Percentiles rank a stretch among this genome's conserved stretches.
Conservation (phyloP, 768 basidiomycete species). For the Fistulinella prunicolor region DNA sequence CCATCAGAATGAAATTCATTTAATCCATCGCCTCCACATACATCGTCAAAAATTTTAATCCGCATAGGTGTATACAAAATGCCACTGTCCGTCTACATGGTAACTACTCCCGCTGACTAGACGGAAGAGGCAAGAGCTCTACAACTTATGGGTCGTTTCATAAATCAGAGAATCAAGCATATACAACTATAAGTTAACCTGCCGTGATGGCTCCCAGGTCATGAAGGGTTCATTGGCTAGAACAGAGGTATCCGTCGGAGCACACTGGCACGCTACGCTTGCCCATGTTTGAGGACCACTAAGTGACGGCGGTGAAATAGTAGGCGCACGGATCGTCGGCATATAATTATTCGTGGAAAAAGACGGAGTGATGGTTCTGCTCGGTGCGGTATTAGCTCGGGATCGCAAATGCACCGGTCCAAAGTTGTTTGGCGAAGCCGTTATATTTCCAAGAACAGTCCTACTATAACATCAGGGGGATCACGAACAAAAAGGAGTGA, state of each 20-base stretch:
- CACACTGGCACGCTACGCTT: slow-evolving; percentile 11
- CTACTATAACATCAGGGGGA: slow-evolving; percentile 28
- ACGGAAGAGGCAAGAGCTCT: too few species aligned
- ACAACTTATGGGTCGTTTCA: not conserved
- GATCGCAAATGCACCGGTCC: slow-evolving; percentile 10
- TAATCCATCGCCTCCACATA: not conserved
- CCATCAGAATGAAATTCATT: too few species aligned
- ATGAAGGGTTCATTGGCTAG: slow-evolving; percentile 54
- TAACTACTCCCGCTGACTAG: too few species aligned
- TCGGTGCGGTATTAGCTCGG: slow-evolving; percentile 13
- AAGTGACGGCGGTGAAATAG: slow-evolving; percentile 16
- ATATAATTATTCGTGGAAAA: slow-evolving; percentile 14
- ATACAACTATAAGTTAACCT: slow-evolving; percentile 19
- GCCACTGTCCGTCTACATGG: too few species aligned
- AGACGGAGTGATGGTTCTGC: not conserved
- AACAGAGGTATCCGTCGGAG: slow-evolving; percentile 30
- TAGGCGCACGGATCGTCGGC: slow-evolving; percentile 21
- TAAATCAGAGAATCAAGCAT: not conserved
- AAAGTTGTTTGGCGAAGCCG: slow-evolving; percentile 26
- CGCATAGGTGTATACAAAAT: too few species aligned
- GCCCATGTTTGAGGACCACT: slow-evolving; percentile 20
- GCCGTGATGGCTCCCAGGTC: slow-evolving; percentile 55
- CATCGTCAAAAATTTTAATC: too few species aligned
- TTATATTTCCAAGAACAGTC: slow-evolving; percentile 39
- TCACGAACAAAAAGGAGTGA: not conserved